These are phyloP conservation scores for Chlamydomonas schloesseri DNA, from an alignment of 139 green algal species.

Conservation along the genomic window DNA sequence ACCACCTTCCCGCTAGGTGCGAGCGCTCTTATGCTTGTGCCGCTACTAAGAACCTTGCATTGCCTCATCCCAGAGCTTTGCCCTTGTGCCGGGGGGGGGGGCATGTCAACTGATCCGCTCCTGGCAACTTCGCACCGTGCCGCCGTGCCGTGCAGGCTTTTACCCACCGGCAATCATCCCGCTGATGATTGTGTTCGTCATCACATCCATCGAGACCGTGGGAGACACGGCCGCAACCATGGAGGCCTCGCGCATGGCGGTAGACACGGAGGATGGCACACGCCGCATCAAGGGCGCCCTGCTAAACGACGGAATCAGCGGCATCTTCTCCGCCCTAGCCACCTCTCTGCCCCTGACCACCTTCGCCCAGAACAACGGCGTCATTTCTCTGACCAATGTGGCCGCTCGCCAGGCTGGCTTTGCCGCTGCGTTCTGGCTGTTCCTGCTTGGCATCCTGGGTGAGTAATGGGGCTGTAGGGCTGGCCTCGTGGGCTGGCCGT, in stretches of 20 bases:
- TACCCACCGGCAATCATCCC: slow-evolving; percentile 66
- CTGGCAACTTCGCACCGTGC: too few species aligned
- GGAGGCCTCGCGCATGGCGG: slow-evolving; percentile 68
- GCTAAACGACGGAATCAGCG: slow-evolving; percentile 72
- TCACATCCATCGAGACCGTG: slow-evolving; percentile 75
- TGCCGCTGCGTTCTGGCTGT: slow-evolving; percentile 66
- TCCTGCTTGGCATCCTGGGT: slow-evolving; percentile 60
- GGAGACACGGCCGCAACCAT: slow-evolving; percentile 83
- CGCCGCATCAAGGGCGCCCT: slow-evolving; percentile 69
- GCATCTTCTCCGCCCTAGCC: slow-evolving; percentile 71
- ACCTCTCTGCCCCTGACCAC: slow-evolving; percentile 78
- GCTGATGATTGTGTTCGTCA: slow-evolving; percentile 50
- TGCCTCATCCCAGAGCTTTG: slow-evolving; percentile 80
- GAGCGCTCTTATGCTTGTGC: too few species aligned
- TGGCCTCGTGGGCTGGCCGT: too few species aligned
- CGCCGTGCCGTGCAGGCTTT: slow-evolving; percentile 49
- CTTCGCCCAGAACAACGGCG: slow-evolving; percentile 86
- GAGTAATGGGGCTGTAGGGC: too few species aligned
- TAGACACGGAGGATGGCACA: slow-evolving; percentile 47
- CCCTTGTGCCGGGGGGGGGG: slow-evolving; percentile 49
- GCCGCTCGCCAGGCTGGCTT: slow-evolving; percentile 68
- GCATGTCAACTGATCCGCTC: too few species aligned
- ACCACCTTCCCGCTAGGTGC: slow-evolving; percentile 70
- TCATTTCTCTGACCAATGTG: slow-evolving; percentile 80
- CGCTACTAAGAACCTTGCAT: too few species aligned